phyloP scores from a whole-genome alignment of 306 rosid species.

The Cucurbita maxima region DNA sequence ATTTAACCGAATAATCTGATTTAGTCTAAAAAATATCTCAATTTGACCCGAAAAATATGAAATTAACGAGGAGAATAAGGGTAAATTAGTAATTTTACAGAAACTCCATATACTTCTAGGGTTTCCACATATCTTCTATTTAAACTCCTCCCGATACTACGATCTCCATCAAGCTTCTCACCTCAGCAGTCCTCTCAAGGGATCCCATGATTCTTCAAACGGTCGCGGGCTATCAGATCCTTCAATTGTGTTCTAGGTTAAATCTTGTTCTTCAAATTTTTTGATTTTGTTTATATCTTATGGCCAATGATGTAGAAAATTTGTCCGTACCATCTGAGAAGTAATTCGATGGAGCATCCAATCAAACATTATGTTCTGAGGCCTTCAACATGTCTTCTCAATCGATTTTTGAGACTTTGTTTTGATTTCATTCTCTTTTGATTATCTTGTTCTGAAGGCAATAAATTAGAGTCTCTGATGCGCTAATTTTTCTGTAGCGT shows the following conservation, averaged over 20 bases:
- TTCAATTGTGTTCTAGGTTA: not conserved
- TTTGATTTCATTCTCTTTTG: not conserved
- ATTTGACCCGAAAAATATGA: no score
- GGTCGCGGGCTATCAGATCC: not conserved
- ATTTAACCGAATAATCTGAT: no score
- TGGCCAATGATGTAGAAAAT: not conserved
- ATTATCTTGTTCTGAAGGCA: conserved; percentile 25
- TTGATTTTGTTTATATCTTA: not conserved
- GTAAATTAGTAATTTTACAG: not conserved
- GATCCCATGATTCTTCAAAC: not conserved
- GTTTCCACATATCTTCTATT: not conserved
- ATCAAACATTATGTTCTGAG: not conserved
- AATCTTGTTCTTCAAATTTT: fast-evolving
- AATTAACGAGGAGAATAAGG: not conserved
- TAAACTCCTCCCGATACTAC: not conserved
- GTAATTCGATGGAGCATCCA: not conserved
- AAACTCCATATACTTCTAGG: not conserved
- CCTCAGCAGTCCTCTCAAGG: no score
- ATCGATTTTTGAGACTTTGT: not conserved
- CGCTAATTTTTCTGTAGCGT: conserved; percentile 32
- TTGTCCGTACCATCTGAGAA: conserved; percentile 9
- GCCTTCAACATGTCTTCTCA: not conserved
- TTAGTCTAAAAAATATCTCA: no score
- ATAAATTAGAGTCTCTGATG: conserved; percentile 93
- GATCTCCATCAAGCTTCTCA: no score